These are phyloP conservation scores for Xylaria venustula DNA, from an alignment of 495 filamentous ascomycete species.

Conservation along the genomic window DNA sequence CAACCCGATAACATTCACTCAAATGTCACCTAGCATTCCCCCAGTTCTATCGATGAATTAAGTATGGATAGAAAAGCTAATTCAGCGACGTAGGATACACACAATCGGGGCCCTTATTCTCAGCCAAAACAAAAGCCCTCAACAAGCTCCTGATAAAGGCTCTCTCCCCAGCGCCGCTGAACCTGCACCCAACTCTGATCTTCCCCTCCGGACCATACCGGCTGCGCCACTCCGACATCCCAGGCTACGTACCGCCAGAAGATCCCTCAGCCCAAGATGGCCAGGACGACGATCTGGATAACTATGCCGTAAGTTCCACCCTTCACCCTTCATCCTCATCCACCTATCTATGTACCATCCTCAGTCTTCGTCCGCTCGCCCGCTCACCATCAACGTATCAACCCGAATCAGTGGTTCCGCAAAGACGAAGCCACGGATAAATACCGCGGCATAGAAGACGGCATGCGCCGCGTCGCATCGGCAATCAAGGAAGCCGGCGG, in stretches of 20 bases:
- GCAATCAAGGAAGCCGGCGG: constrained; percentile 58
- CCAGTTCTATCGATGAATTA: no score
- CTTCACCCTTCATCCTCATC: background rate
- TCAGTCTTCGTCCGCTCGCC: background rate
- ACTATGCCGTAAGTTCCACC: constrained; percentile 51
- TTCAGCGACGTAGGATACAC: constrained; percentile 67
- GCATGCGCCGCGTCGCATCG: constrained; percentile 58
- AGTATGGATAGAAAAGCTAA: no score
- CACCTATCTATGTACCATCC: no score
- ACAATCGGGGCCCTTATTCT: constrained; percentile 84
- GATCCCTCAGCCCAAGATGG: constrained; percentile 12
- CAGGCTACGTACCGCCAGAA: constrained; percentile 51
- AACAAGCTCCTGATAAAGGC: constrained; percentile 75
- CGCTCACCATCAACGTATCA: background rate
- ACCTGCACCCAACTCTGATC: constrained; percentile 54
- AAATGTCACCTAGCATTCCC: background rate
- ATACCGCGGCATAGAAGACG: constrained; percentile 66
- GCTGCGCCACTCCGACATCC: constrained; percentile 67
- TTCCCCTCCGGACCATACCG: constrained; percentile 64
- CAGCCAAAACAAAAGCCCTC: constrained; percentile 83
- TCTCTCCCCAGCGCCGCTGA: constrained; percentile 52
- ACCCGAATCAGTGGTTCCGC: constrained; percentile 84
- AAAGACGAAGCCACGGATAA: constrained; percentile 56
- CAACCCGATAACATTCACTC: background rate
- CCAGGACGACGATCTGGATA: constrained; percentile 52